These are phyloP conservation scores for Linum usitatissimum DNA, from an alignment of 345 rosid genomes.

Conservation along the genomic window DNA sequence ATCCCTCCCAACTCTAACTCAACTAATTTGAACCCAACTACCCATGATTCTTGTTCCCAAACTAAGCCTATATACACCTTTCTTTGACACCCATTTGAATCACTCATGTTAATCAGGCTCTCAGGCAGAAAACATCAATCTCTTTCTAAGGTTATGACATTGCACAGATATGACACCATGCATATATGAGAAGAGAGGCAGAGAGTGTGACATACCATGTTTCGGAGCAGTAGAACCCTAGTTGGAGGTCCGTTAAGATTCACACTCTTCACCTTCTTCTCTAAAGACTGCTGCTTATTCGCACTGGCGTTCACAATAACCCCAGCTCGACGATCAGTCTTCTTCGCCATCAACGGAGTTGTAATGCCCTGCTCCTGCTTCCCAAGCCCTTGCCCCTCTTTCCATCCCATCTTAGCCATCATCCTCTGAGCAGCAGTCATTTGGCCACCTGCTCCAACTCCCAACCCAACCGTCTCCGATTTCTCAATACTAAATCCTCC, in stretches of 20 bases:
- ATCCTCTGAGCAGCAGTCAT: slow-evolving; percentile 99
- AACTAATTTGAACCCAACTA: no score
- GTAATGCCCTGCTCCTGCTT: slow-evolving; percentile 94
- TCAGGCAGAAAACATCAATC: not conserved
- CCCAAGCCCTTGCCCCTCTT: slow-evolving; percentile 97
- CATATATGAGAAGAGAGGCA: no score
- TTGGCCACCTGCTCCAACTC: slow-evolving; percentile 95
- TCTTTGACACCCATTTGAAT: not conserved
- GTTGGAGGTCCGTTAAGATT: slow-evolving; percentile 78
- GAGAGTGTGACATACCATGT: slow-evolving; percentile 50
- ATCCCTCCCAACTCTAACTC: no score
- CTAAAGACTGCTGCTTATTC: slow-evolving; percentile 28
- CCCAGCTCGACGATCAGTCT: slow-evolving; percentile 96
- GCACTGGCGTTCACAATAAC: slow-evolving; percentile 93
- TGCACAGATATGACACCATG: not conserved
- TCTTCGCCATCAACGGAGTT: slow-evolving; percentile 93
- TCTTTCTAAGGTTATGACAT: not conserved
- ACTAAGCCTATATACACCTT: not conserved
- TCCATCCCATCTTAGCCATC: slow-evolving; percentile 99
- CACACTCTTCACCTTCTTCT: slow-evolving; percentile 90
- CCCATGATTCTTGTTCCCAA: no score
- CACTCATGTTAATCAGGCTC: not conserved
- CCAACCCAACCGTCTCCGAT: slow-evolving; percentile 81
- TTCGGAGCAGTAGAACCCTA: slow-evolving; percentile 69
- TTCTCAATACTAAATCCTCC: slow-evolving; percentile 70